A percentile compares a stretch with the other conserved stretches of the same genome.
These are phyloP conservation scores for Drechslerella dactyloides DNA, from an alignment of 2,329 filamentous ascomycete genomes.

Conservation along the genomic window DNA sequence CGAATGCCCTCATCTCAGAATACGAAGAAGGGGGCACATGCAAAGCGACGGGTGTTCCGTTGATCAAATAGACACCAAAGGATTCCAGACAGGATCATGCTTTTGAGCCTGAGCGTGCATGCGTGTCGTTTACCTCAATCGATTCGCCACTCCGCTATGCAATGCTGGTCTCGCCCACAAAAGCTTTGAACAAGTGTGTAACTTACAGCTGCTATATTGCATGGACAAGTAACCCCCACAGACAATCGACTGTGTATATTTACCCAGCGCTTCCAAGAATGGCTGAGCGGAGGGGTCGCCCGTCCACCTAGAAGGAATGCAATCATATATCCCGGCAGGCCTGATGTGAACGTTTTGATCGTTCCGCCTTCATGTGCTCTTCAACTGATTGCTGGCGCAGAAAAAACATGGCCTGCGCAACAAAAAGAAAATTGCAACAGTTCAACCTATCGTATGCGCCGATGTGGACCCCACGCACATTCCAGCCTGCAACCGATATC, in stretches of 20 bases:
- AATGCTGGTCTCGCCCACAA: too few species aligned
- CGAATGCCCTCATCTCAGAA: constrained; percentile 5
- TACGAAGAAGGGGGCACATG: constrained; percentile 14
- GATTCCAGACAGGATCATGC: not conserved
- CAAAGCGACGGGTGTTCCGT: constrained; percentile 22
- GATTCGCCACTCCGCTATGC: too few species aligned
- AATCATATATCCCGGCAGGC: constrained; percentile 30
- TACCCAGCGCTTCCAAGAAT: not conserved
- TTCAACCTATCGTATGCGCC: not conserved
- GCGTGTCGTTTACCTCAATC: not conserved
- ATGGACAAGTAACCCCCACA: constrained; percentile 47
- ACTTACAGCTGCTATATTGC: not conserved
- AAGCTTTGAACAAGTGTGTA: too few species aligned
- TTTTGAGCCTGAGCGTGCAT: not conserved
- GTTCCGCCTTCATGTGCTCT: not conserved
- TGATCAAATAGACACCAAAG: constrained; percentile 36
- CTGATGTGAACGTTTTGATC: not conserved
- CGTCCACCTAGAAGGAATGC: constrained; percentile 11
- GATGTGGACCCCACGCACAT: not conserved
- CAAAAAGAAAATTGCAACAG: not conserved
- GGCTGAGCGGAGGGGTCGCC: constrained; percentile 12
- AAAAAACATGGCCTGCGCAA: not conserved
- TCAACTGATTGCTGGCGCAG: not conserved
- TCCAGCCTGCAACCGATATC: constrained; percentile 1
- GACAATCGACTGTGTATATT: not conserved